Evolutionary conservation across 2,329 filamentous ascomycete species (phyloP).

Genomic region (Sarocladium strictum): DNA sequence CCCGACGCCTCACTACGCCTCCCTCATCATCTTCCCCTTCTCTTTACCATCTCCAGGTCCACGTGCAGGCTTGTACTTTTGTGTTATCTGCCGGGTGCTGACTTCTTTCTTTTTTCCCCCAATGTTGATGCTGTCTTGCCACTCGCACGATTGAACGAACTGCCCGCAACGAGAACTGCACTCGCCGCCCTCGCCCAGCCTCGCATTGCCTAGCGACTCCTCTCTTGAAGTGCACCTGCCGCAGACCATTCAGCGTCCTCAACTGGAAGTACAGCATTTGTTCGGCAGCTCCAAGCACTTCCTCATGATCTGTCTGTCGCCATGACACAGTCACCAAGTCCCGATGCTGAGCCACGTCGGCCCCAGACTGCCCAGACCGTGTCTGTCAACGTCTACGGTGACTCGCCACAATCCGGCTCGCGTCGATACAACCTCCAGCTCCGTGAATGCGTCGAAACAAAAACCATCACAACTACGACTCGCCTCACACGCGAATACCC

Average conservation of each 20-base stretch:
- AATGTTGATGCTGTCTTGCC: background rate
- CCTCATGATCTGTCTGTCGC: slow-evolving; percentile 10
- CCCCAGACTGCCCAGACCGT: slow-evolving; percentile 32
- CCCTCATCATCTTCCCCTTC: background rate
- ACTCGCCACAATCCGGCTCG: slow-evolving; percentile 17
- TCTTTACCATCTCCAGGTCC: background rate
- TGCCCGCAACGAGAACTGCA: too few species aligned
- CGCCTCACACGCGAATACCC: slow-evolving; percentile 82
- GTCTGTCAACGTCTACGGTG: slow-evolving; percentile 42
- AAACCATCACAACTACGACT: slow-evolving; percentile 82
- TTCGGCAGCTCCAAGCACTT: background rate
- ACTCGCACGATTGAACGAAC: too few species aligned
- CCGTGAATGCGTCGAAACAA: slow-evolving; percentile 61
- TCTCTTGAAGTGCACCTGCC: too few species aligned
- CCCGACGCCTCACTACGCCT: background rate
- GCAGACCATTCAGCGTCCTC: too few species aligned
- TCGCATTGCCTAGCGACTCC: background rate
- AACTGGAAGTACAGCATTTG: too few species aligned
- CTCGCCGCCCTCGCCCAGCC: too few species aligned
- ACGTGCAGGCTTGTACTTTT: background rate
- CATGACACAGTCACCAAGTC: slow-evolving; percentile 35
- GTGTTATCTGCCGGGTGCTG: background rate
- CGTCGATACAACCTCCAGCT: slow-evolving; percentile 49
- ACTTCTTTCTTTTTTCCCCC: background rate
- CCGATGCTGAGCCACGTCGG: slow-evolving; percentile 30